Evolutionary conservation across 2,329 filamentous ascomycete genomes (phyloP), one percentile per base, ranked within the genome.

Genomic region (Pestalotiopsis sp.): DNA sequence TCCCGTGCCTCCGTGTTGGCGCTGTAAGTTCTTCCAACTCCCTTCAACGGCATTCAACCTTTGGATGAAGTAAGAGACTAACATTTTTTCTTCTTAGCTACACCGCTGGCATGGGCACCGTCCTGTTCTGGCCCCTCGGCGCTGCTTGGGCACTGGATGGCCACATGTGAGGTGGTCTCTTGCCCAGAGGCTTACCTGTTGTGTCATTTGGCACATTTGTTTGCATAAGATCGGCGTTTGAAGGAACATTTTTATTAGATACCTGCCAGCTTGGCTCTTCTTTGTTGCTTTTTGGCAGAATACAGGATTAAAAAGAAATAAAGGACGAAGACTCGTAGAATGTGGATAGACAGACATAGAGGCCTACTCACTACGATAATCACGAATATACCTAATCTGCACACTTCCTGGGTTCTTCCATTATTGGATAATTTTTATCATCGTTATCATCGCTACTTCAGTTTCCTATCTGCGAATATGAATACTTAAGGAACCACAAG

Each of bases 101-200:
- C 59, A 14, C 39, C 4, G 31, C 31, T 14, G 38, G 57, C 58
- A 67, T 67, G 66, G 31, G n/a, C 41, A 63, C 66, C 9, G 66
- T 67, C 9, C 58, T 67, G 2, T 36, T 36, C 20, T 67, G 66
- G 66, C 66, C 66, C 5, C 20, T 52, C 3, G 57, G 20, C n/a
- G 66, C 57, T 5, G 57, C 57, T 3, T 52, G 38, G 38, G 66
- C 39, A 9, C 20, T 62, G 39, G 66, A 67, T 38, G 66, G 66
- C 57, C 49, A 36, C n/a, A 67, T 67, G 57, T 20, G 41, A 17
- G 38, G 31, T 49, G 49, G 49, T 17, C 56, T 66, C 64, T 66
- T 57, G 4, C 20, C 11, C 41, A 23, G 49, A 36, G 12, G 11
- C n/a, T n/a, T 9, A 31, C 17, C 11, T 49, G 52, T 23, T 49